Conservation (phyloP, 23 red algal species). For the Chondrus crispus region DNA sequence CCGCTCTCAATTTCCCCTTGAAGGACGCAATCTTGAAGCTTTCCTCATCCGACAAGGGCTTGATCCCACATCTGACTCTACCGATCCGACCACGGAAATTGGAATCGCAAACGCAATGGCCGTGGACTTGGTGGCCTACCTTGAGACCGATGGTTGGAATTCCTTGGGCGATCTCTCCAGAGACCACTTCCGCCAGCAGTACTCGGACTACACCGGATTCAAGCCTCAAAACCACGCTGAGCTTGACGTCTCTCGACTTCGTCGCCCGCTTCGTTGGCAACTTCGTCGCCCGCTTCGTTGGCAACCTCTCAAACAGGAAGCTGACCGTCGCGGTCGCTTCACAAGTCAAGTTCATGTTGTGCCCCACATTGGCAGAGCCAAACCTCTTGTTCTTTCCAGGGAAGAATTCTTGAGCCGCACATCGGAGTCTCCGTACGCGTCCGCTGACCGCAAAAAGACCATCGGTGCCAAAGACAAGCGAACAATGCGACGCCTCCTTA, state of each 20-base stretch:
- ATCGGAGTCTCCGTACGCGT: neutral
- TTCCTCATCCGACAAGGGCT: conserved; percentile 8
- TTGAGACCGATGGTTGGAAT: conserved; percentile 19
- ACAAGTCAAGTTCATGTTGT: conserved; percentile 30
- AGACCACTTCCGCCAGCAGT: neutral
- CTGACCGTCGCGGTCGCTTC: neutral
- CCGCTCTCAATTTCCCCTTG: neutral
- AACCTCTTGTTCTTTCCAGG: conserved; percentile 13
- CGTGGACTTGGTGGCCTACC: neutral
- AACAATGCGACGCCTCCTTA: neutral
- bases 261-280: conserved; percentile 9
- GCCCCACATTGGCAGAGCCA: conserved; percentile 26
- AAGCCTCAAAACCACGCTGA: neutral
- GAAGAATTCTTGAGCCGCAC: neutral
- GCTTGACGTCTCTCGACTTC: neutral
- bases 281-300: conserved; percentile 30
- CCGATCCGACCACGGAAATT: conserved; percentile 16
- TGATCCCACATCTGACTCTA: neutral
- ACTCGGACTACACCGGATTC: conserved; percentile 6
- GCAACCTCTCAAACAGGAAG: conserved; percentile 3
- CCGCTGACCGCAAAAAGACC: neutral
- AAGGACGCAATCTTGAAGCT: neutral
- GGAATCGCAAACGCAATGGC: neutral
- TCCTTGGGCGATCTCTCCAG: neutral
- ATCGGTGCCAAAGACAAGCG: neutral